Percentiles rank a stretch among this genome's conserved stretches.
Evolutionary conservation across 2,329 filamentous ascomycete species (phyloP).

Genomic region (Alternaria hordeiaustralica): DNA sequence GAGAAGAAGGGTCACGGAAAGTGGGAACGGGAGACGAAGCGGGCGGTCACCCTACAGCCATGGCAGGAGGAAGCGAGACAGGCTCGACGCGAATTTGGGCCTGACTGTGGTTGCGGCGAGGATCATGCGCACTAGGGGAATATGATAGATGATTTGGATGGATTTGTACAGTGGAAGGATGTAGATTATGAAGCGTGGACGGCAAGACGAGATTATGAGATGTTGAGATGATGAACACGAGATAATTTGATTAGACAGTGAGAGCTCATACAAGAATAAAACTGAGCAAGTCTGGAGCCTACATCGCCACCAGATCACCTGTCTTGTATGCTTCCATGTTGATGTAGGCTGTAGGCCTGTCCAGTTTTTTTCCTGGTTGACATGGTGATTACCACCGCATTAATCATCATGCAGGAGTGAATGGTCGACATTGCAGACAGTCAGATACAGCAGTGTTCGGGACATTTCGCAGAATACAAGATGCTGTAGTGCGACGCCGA

Average conservation of each 20-base stretch:
- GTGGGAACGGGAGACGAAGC: conserved; percentile 16
- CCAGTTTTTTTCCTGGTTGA: not conserved
- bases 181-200: not conserved
- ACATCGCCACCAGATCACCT: not conserved
- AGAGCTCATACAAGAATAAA: not conserved
- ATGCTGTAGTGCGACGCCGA: not conserved
- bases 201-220: not conserved
- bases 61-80: conserved; percentile 38
- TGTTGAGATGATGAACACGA: not conserved
- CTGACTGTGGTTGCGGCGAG: conserved; percentile 32
- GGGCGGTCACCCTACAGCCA: conserved; percentile 26
- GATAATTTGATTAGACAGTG: not conserved
- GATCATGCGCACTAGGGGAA: conserved; percentile 29
- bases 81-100: conserved; percentile 37
- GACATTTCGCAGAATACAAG: not conserved
- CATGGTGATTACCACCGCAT: not conserved
- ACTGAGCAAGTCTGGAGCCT: not conserved
- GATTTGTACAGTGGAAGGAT: not conserved
- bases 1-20: conserved; percentile 17
- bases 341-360: not conserved
- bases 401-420: not conserved
- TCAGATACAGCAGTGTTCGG: not conserved
- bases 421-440: not conserved
- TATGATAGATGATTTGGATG: not conserved
- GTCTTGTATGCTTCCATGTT: not conserved